Conservation (phyloP, 2,329 filamentous ascomycete genomes). For the Diaporthe aspalathi region DNA sequence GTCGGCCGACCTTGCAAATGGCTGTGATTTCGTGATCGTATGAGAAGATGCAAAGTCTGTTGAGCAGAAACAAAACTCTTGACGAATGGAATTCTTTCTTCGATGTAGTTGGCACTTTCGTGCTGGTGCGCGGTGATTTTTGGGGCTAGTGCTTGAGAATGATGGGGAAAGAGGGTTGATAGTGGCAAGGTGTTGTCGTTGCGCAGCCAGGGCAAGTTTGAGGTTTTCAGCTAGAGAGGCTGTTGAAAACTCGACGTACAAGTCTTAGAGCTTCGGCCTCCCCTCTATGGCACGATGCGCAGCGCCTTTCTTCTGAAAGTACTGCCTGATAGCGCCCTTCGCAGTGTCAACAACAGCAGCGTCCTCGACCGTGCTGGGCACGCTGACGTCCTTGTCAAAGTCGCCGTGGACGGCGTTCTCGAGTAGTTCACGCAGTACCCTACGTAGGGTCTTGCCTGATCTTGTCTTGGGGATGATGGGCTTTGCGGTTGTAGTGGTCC, state of each 20-base stretch:
- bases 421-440: conserved; percentile 84
- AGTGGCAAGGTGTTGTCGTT: background rate
- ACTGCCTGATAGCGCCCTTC: conserved; percentile 76
- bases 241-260: background rate
- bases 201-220: background rate
- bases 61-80: too few species aligned
- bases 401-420: conserved; percentile 84
- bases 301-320: conserved; percentile 70
- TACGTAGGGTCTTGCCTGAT: conserved; percentile 88
- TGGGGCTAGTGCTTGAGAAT: background rate
- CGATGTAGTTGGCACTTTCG: background rate
- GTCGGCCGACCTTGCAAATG: background rate
- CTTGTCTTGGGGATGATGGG: conserved; percentile 93
- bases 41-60: background rate
- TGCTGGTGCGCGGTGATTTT: too few species aligned
- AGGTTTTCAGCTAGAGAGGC: background rate
- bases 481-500: conserved; percentile 63
- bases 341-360: conserved; percentile 78
- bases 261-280: conserved; percentile 58
- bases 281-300: conserved; percentile 58
- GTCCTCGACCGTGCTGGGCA: conserved; percentile 91
- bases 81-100: background rate
- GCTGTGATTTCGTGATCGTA: background rate
- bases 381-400: conserved; percentile 76
- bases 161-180: too few species aligned